Evolutionary conservation across 768 basidiomycete genomes (phyloP), one percentile per base, ranked within the genome.

Genomic region (Fibroporia radiculosa): DNA sequence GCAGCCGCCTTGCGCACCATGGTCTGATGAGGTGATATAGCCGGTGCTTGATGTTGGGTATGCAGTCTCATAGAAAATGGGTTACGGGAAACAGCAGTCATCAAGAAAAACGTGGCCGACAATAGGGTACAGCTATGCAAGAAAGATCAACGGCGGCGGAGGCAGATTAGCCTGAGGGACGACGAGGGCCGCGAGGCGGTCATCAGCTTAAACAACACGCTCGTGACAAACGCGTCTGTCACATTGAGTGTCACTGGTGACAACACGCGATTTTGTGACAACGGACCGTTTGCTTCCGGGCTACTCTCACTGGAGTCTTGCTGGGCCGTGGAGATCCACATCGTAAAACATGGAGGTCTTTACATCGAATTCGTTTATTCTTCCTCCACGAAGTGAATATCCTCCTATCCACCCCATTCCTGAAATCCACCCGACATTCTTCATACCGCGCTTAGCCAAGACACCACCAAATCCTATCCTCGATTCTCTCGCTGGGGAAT

Each of bases 401-500:
- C n/a, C n/a, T n/a, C 10, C 27, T 22, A n/a, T 43, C 16, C 29
- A 19, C 37, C 13, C 47, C 7, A 45, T 56, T 6, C 50, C 52
- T 3, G 51, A 52, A 5, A 16, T 60, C 5, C 33, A 44, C 3
- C 52, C 58, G 0, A 60, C 48, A 12, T 87, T 88, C 60, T 78
- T 73, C 44, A 67, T 86, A n/a, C 80, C 84, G 8, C 61, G 53
- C n/a, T 62, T 90, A 35, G 64, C 70, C n/a, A 74, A 87, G 47
- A 77, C 74, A 50, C 85, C 86, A 2, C 86, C 88, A 56, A 80
- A 90, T 58, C 86, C 85, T 2, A 85, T 88, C 50, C 66, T 88
- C 60, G 78, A 83, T 33, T 63, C 69, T 14, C 49, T 85, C 19
- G n/a, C n/a, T n/a, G n/a, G n/a, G n/a, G n/a, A n/a, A n/a, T n/a